A percentile compares a stretch with the other conserved stretches of the same genome.
phyloP scores from a whole-genome alignment of 306 rosid genomes.

The Canavalia ensiformis region DNA sequence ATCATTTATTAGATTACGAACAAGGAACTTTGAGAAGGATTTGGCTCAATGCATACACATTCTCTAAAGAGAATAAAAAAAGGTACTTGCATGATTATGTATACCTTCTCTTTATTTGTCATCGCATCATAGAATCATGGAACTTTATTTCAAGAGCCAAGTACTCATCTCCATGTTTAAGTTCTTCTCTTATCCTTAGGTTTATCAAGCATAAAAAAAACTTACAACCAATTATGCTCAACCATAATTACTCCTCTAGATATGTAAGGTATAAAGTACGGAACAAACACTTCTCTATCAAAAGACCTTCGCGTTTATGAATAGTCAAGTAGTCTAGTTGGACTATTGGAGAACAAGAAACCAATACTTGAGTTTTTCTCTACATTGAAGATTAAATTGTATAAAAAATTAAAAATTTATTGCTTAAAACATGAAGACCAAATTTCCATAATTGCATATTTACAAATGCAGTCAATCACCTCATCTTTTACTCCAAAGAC shows the following conservation, averaged over 20 bases:
- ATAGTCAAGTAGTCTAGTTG: conserved; percentile 65
- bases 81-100: conserved; percentile 13
- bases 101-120: conserved; percentile 65
- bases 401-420: conserved; percentile 28
- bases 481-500: conserved; percentile 52
- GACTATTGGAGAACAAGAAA: conserved; percentile 55
- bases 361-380: conserved; percentile 55
- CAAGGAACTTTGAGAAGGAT: conserved; percentile 12
- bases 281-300: conserved; percentile 64
- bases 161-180: conserved; percentile 80
- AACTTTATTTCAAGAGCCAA: conserved; percentile 86
- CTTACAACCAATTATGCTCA: conserved; percentile 37
- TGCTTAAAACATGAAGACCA: conserved; percentile 37
- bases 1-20: conserved; percentile 42
- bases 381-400: conserved; percentile 45
- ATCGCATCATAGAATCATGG: conserved; percentile 68
- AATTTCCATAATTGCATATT: conserved; percentile 12
- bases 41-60: neutral
- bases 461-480: conserved; percentile 55
- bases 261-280: conserved; percentile 34
- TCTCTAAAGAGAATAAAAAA: conserved; percentile 27
- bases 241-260: conserved; percentile 9
- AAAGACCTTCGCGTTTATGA: conserved; percentile 64
- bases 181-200: conserved; percentile 73
- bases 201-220: conserved; percentile 42